These are phyloP conservation scores for Neoarthrinium moseri DNA, from an alignment of 2,329 filamentous ascomycete genomes.

Conservation along the genomic window DNA sequence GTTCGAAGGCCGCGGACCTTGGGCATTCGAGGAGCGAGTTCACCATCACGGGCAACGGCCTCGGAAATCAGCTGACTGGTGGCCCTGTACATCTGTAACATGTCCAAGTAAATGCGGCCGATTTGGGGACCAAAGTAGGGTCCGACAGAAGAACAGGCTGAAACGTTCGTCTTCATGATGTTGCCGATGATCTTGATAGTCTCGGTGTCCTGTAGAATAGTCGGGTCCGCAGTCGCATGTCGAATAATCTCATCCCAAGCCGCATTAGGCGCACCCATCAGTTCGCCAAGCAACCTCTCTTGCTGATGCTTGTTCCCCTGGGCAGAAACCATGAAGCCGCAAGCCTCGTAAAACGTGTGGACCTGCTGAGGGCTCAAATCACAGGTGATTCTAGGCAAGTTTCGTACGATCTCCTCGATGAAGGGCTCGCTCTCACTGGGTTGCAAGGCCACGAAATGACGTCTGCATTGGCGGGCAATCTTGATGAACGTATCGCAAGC, in stretches of 20 bases:
- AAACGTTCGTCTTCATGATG: conserved; percentile 99
- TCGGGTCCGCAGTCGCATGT: conserved; percentile 79
- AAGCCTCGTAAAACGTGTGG: conserved; percentile 98
- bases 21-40: conserved; percentile 95
- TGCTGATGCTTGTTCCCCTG: conserved; percentile 95
- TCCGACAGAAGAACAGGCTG: conserved; percentile 95
- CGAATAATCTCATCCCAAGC: conserved; percentile 96
- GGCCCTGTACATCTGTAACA: conserved; percentile 98
- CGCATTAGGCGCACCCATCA: conserved; percentile 90
- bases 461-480: conserved; percentile 96
- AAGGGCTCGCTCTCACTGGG: conserved; percentile 94
- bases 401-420: conserved; percentile 97
- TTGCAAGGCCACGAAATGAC: conserved; percentile 95
- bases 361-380: conserved; percentile 96
- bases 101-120: conserved; percentile 94
- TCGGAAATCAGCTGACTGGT: conserved; percentile 97
- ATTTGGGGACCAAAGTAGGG: conserved; percentile 98
- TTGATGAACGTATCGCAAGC: conserved; percentile 99
- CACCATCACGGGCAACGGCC: conserved; percentile 83
- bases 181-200: conserved; percentile 99
- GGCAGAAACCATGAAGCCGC: conserved; percentile 97
- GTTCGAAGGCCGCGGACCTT: conserved; percentile 92
- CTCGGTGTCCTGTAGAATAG: conserved; percentile 85
- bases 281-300: conserved; percentile 83
- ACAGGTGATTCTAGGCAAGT: conserved; percentile 91